Base-by-base conservation (phyloP, 148 eudicot genomes). In the Dianthus caryophyllus region DNA sequence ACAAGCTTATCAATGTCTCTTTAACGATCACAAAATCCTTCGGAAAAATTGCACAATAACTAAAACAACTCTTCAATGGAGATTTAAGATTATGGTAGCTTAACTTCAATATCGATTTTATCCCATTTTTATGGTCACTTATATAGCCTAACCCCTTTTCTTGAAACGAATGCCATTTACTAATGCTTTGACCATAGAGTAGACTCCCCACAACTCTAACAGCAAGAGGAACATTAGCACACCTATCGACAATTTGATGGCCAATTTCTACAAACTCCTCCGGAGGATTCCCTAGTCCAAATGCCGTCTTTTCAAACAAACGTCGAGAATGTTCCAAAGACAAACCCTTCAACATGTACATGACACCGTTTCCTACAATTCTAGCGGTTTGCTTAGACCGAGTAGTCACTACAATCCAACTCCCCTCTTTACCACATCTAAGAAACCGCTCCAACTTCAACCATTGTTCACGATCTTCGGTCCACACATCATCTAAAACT, bases 401-500 rank as follows among this genome's bases (percentile, higher is more conserved):
- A 1, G 61, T 56, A 56, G 61, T 56, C 15, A 29, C 61, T 12
- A 56, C 61, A 56, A 56, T n/a, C 61, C 39, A 12, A 27, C 39
- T 56, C 0, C 61, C 61, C 36, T 7, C 27, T 4, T 4, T 5
- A 0, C 33, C 33, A 15, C 7, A n/a, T 13, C 5, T 56, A 13
- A 56, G 27, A 29, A 56, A 27, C 16, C 38, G 15, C 20, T 15
- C 11, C 39, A 56, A 14, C 61, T 56, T 14, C 12, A 8, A 9
- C 61, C 61, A 56, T 17, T 56, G 18, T 12, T 26, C 17, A 3
- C 26, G 33, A 27, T 29, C 17, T 14, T 56, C 61, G 15, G 16
- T 56, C 61, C 61, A 56, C 9, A 56, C 61, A 56, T 56, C 61
- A 56, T 56, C 61, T 15, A 56, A 29, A 27, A 56, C 61, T 13